Base-by-base conservation (phyloP, 768 basidiomycete species). In the Sutorius australiensis region DNA sequence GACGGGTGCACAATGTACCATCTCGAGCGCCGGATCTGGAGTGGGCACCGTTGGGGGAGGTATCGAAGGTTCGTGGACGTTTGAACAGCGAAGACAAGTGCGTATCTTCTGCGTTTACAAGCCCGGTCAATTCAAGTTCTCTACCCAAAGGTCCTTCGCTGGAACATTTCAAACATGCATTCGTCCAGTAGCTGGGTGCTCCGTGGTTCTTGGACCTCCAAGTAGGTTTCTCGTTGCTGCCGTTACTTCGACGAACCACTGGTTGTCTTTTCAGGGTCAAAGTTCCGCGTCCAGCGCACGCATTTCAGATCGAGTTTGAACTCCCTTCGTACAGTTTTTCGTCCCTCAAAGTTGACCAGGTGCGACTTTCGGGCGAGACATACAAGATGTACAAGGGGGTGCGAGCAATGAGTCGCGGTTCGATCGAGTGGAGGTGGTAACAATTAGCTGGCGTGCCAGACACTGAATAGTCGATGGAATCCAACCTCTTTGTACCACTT, bases 321-420 rank as follows among this genome's bases (percentile, higher is more conserved):
- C 78, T 93, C 28, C 80, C 83, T 21, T 61, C 82, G 13, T 74
- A 88, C 63, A 84, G 84, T 33, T 90, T 86, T 67, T 92, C 91
- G 6, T 78, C 87, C 17, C 73, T 95, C 42, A 90, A 88, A 61
- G 85, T 95, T 5, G 90, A 94, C 54, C 88, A 93, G 60, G 78
- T 95, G 40, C 91, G 84, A 68, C 73, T 91, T 27, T 84, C 77
- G 2, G 85, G 87, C 12, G 91, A 94, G 67, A 71, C 70, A 11
- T 95, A 95, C 70, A 95, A 95, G 69, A 89, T 89, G 11, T 97
- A 89, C 73, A 95, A 95, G 69, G 94, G 94, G 14, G 87, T 97
- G 46, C 75, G 92, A 63, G 82, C 84, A 41, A 75, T 78, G 36
- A 48, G 69, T 7, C 40, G 57, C 47, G 68, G 68, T n/a, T 61